Base-by-base conservation (phyloP, 768 basidiomycete genomes). In the Kwoniella sp. region DNA sequence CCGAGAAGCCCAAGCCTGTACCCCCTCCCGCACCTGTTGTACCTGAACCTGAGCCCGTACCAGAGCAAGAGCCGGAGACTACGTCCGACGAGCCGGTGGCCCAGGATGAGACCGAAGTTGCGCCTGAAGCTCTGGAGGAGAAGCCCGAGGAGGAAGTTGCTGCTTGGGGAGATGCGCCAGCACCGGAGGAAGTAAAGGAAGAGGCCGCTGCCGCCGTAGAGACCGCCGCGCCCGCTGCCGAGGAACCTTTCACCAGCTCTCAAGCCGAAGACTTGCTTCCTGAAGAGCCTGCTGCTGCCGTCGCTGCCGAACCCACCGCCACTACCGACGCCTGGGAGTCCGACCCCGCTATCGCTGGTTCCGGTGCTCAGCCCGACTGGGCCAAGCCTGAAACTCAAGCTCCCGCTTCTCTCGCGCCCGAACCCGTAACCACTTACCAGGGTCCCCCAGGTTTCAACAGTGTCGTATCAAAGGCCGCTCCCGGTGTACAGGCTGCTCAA, bases 391-490 rank as follows among this genome's bases (percentile, higher is more conserved):
- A 66, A 38, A 41, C 61, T 37, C 62, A 65, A 50, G 64, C 67
- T 12, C 57, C 66, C 20, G 65, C 73, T 28, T 37, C 34, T 15
- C 56, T 65, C 20, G 69, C 73, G 12, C 73, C 75, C 15, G 76
- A 79, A 63, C 70, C 74, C 11, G 65, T 69, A 25, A 78, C 77
- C 22, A 74, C 77, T n/a, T 79, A 79, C 62, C 74, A 75, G 34
- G 79, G 78, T 29, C 81, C 81, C 55, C 81, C 81, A 29, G 81
- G 81, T 15, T 77, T 81, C 73, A 78, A 77, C 72, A 71, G 73
- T 11, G 62, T 73, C 41, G 61, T 66, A 15, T 61, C 71, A 2
- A 72, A 67, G 58, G 58, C 47, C 45, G 58, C 65, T 50, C 65
- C 74, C 50, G 61, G 64, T 51, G 71, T 71, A 4, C 63, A 64